These are phyloP conservation scores for Thielaviopsis euricoi DNA, from an alignment of 2,329 filamentous ascomycete species.

Conservation along the genomic window DNA sequence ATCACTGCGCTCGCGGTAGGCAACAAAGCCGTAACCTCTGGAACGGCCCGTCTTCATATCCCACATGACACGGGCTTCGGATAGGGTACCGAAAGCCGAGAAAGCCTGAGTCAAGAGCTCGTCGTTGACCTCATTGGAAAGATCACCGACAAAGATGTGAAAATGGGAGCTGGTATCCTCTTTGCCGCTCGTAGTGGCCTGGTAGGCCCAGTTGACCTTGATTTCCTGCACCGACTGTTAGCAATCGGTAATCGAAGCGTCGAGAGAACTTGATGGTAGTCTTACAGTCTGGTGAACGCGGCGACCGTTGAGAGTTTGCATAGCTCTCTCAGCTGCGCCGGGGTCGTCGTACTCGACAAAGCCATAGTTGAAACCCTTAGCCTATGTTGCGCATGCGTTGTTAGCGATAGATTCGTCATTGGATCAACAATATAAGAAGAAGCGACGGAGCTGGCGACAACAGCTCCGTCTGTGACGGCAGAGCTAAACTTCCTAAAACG, in stretches of 20 bases:
- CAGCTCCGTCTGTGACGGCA: not conserved
- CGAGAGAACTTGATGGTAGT: slow-evolving; percentile 9
- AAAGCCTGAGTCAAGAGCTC: slow-evolving; percentile 88
- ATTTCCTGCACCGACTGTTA: slow-evolving; percentile 54
- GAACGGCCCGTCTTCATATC: slow-evolving; percentile 99
- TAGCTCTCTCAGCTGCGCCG: slow-evolving; percentile 85
- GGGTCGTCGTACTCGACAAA: slow-evolving; percentile 99
- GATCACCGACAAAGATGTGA: slow-evolving; percentile 94
- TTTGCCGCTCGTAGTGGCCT: slow-evolving; percentile 85
- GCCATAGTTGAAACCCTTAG: slow-evolving; percentile 96
- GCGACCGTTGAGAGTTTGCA: slow-evolving; percentile 91
- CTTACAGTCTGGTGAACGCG: slow-evolving; percentile 88
- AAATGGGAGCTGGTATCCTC: slow-evolving; percentile 98
- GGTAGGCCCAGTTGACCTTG: slow-evolving; percentile 98
- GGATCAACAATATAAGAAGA: not conserved
- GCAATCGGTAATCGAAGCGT: not conserved
- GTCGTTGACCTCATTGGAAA: slow-evolving; percentile 98
- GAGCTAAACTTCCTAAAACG: not conserved
- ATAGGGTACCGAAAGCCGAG: slow-evolving; percentile 87
- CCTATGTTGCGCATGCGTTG: slow-evolving; percentile 29
- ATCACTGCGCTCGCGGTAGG: slow-evolving; percentile 83
- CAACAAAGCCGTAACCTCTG: slow-evolving; percentile 93
- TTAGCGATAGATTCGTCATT: not conserved
- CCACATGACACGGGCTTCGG: slow-evolving; percentile 98
- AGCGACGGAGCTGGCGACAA: not conserved